Percentiles rank a stretch among this genome's conserved stretches.
These are phyloP conservation scores for Trichosporon inkin DNA, from an alignment of 1,284 basidiomycete species.

Conservation along the genomic window DNA sequence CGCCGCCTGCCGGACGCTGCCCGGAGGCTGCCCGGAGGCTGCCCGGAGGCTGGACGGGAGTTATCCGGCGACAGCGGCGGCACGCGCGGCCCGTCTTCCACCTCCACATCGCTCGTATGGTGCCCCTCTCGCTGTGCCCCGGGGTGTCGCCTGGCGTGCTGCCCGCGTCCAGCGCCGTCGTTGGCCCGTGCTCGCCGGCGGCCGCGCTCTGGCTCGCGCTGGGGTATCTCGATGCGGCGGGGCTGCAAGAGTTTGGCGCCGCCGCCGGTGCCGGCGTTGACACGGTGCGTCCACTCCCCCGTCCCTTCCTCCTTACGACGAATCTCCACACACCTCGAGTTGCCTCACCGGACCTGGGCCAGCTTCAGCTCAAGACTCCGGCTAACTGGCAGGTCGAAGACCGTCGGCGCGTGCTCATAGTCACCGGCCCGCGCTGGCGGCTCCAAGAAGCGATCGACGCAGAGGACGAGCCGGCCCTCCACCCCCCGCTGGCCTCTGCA, in stretches of 20 bases:
- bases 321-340: not conserved
- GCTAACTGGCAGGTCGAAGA: too few relatives aligned
- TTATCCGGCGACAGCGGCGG: not conserved
- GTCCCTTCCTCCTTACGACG: not conserved
- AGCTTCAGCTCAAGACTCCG: not conserved
- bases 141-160: not conserved
- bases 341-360: not conserved
- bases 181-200: not conserved
- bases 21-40: not conserved
- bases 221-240: not conserved
- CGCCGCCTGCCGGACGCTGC: not conserved
- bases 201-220: not conserved
- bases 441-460: constrained; percentile 31
- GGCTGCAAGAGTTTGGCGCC: not conserved
- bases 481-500: constrained; percentile 20
- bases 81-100: not conserved
- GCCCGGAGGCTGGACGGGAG: not conserved
- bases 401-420: constrained; percentile 27
- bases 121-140: not conserved
- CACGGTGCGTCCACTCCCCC: not conserved
- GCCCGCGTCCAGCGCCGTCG: not conserved
- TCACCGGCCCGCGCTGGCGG: constrained; percentile 30
- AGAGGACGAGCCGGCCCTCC: constrained; percentile 37
- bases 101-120: not conserved
- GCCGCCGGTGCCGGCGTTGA: not conserved